Evolutionary conservation across 176 grass and related monocot species (phyloP), one percentile per base, ranked within the genome.

Genomic region (Eragrostis curvula): DNA sequence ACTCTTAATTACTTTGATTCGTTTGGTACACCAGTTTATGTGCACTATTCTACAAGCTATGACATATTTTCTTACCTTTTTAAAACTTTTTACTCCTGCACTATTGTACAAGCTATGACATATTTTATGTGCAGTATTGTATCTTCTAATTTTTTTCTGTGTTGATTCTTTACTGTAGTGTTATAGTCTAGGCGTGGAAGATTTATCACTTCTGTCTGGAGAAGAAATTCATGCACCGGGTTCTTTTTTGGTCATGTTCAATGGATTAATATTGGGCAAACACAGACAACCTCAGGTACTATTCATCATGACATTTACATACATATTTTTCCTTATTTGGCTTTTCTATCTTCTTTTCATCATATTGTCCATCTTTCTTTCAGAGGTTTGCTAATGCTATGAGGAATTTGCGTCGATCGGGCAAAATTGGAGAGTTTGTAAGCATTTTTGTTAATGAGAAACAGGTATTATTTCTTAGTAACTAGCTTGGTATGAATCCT

Each of bases 221-320:
- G 96, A 98, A 85, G 92, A 98, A 89, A 92, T 98, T 64, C 92
- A 95, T 74, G 84, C 88, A 73, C 76, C 84, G 10, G 86, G 88
- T 86, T 98, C 96, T 71, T 98, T 85, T 91, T 87, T 98, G 88
- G 96, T 98, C 70, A 93, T 98, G 80, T 93, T 98, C 71, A 98
- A 98, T 85, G 96, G 96, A 44, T 78, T 98, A 70, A 95, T 98
- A 87, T 84, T 98, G 49, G 96, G 96, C 49, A 98, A 98, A 58
- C 96, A 98, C 79, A 88, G 72, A 74, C 80, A 87, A 52, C 96
- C 96, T 40, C 81, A 93, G 88, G 96, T 98, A 30, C 84, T 74
- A 66, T 71, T 83, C 36, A n/a, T 71, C 72, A 59, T 45, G 68
- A 29, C 71, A 46, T 18, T 42, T 53, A 66, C 20, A 48, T 72